Conservation (phyloP, 108 stramenopile genomes). For the Cyclotella choctawhatcheeana region DNA sequence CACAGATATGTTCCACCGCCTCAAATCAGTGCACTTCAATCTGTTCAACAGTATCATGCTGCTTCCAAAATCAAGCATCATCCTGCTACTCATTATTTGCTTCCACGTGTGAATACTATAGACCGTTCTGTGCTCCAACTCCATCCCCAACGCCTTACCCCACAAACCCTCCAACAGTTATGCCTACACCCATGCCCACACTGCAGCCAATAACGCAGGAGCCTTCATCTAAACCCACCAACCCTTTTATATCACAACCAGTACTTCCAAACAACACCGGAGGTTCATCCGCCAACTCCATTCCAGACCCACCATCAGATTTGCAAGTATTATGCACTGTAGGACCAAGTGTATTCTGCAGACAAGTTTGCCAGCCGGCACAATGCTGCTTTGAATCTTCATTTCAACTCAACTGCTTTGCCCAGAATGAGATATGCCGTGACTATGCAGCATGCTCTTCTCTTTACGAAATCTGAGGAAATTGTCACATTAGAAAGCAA, state of each 20-base stretch:
- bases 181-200: background rate
- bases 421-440: conserved; percentile 14
- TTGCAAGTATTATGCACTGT: conserved; percentile 8
- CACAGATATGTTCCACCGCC: conserved; percentile 2
- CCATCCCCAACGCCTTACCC: background rate
- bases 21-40: background rate
- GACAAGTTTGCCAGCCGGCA: conserved; percentile 24
- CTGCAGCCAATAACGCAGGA: background rate
- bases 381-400: conserved; percentile 28
- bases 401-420: conserved; percentile 16
- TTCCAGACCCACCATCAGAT: conserved; percentile 12
- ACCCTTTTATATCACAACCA: too few relatives aligned
- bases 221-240: too few relatives aligned
- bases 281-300: background rate
- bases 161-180: background rate
- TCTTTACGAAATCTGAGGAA: conserved; percentile 5
- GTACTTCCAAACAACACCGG: too few relatives aligned
- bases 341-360: conserved; percentile 14
- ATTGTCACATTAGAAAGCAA: too few relatives aligned
- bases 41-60: conserved; percentile 19
- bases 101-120: conserved; percentile 1
- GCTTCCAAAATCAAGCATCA: conserved; percentile 6
- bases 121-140: conserved; percentile 10
- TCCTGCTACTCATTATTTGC: conserved; percentile 3
- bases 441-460: conserved; percentile 27